These are phyloP conservation scores for Ophiocordyceps sinensis DNA, from an alignment of 2,329 filamentous ascomycete genomes.

Conservation along the genomic window DNA sequence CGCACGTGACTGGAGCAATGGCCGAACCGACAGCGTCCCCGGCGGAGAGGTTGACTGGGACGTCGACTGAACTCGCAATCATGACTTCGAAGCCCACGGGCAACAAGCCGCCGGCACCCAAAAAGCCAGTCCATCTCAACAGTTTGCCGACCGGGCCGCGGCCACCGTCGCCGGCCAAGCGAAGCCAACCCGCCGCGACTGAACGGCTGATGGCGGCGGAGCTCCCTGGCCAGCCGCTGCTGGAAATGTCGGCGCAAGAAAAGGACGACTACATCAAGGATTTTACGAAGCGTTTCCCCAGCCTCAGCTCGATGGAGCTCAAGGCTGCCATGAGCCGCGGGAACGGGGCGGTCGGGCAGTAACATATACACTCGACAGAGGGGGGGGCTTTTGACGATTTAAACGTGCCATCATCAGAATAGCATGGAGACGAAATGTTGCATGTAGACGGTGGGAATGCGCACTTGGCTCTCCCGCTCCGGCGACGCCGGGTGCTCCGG, in stretches of 20 bases:
- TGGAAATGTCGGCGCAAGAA: slow-evolving; percentile 42
- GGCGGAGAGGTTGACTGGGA: slow-evolving; percentile 5
- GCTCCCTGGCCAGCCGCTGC: slow-evolving; percentile 30
- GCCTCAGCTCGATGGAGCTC: slow-evolving; percentile 73
- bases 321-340: slow-evolving; percentile 42
- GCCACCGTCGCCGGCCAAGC: slow-evolving; percentile 31
- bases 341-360: slow-evolving; percentile 15
- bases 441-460: no score
- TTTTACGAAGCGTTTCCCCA: slow-evolving; percentile 80
- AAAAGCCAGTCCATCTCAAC: slow-evolving; percentile 48
- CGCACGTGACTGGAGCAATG: slow-evolving; percentile 10
- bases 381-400: no score
- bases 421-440: no score
- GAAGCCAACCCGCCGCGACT: slow-evolving; percentile 9
- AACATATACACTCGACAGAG: background rate
- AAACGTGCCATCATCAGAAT: no score
- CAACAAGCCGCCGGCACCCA: slow-evolving; percentile 38
- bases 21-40: slow-evolving; percentile 3
- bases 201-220: slow-evolving; percentile 30
- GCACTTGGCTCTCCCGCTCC: no score
- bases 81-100: slow-evolving; percentile 12
- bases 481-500: no score
- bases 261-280: slow-evolving; percentile 51
- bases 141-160: slow-evolving; percentile 31
- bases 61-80: slow-evolving; percentile 8